Percentiles rank a stretch among this genome's conserved stretches.
Conservation (phyloP, 1,139 yeast genomes). For the Pichia sp. region DNA sequence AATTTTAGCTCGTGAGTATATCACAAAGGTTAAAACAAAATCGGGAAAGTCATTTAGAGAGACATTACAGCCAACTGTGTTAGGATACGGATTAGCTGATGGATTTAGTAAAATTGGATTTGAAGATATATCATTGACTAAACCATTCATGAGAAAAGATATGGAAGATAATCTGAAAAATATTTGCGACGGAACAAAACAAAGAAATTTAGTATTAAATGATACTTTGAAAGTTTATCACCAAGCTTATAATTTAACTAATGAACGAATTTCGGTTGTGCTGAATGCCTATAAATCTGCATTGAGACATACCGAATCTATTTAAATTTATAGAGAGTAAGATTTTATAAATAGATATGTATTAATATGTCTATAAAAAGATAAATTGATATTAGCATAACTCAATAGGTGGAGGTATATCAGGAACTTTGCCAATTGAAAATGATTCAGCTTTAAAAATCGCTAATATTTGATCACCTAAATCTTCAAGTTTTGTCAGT, state of each 20-base stretch:
- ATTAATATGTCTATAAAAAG: too few relatives aligned
- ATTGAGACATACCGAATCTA: conserved; percentile 1
- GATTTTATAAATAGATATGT: neutral
- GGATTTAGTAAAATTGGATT: conserved; percentile 80
- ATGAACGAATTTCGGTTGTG: conserved; percentile 6
- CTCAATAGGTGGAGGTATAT: conserved; percentile 64
- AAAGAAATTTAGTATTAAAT: conserved; percentile 49
- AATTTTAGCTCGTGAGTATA: conserved; percentile 61
- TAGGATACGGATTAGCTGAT: conserved; percentile 84
- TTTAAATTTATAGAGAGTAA: neutral
- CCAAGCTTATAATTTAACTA: conserved; percentile 40
- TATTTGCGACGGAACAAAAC: conserved; percentile 59
- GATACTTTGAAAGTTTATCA: conserved; percentile 56
- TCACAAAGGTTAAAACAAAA: conserved; percentile 38
- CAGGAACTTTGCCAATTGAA: conserved; percentile 67
- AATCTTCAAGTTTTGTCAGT: conserved; percentile 32
- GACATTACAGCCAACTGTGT: conserved; percentile 63
- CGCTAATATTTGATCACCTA: conserved; percentile 38
- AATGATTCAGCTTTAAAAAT: conserved; percentile 51
- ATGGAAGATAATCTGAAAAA: conserved; percentile 62
- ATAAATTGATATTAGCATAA: conserved; percentile 29
- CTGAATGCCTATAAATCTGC: conserved; percentile 11
- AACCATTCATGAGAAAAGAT: conserved; percentile 78
- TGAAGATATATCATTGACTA: conserved; percentile 67
- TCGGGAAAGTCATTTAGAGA: conserved; percentile 34